Conservation (phyloP, 495 filamentous ascomycete genomes). For the Penicillium verhagenii region DNA sequence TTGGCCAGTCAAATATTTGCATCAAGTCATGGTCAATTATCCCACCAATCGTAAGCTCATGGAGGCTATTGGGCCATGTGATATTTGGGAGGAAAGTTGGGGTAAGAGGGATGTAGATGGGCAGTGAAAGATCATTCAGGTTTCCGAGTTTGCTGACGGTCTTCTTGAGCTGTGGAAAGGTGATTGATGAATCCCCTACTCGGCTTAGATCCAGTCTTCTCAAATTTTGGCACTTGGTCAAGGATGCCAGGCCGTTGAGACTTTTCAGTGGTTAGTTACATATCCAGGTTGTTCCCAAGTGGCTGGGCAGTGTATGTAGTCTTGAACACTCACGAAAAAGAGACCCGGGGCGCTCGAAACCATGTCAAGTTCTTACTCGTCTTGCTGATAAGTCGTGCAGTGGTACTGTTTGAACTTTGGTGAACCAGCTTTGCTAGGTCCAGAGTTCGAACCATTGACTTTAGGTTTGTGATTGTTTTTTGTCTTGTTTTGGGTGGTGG, state of each 20-base stretch:
- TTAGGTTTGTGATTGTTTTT: conserved; percentile 45
- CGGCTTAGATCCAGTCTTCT: conserved; percentile 58
- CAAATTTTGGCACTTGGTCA: conserved; percentile 60
- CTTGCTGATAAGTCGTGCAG: conserved; percentile 61
- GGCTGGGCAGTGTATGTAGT: background rate
- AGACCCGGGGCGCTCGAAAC: conserved; percentile 65
- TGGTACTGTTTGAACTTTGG: conserved; percentile 62
- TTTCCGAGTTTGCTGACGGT: conserved; percentile 50
- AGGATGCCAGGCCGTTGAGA: conserved; percentile 60
- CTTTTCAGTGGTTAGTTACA: conserved; percentile 14
- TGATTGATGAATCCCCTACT: conserved; percentile 50
- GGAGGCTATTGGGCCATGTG: background rate
- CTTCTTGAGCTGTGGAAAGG: conserved; percentile 51
- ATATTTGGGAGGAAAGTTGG: conserved; percentile 13
- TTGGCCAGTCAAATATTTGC: background rate
- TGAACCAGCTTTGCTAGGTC: conserved; percentile 63
- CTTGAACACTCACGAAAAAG: conserved; percentile 40
- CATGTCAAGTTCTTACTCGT: conserved; percentile 56
- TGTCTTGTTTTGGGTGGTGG: conserved; percentile 55
- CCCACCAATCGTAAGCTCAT: background rate
- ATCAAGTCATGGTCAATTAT: background rate
- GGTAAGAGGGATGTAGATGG: conserved; percentile 42
- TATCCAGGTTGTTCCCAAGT: background rate
- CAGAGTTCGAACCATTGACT: conserved; percentile 54
- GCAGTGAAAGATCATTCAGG: conserved; percentile 53